Conservation (phyloP, 768 basidiomycete genomes). For the Astraeus odoratus region DNA sequence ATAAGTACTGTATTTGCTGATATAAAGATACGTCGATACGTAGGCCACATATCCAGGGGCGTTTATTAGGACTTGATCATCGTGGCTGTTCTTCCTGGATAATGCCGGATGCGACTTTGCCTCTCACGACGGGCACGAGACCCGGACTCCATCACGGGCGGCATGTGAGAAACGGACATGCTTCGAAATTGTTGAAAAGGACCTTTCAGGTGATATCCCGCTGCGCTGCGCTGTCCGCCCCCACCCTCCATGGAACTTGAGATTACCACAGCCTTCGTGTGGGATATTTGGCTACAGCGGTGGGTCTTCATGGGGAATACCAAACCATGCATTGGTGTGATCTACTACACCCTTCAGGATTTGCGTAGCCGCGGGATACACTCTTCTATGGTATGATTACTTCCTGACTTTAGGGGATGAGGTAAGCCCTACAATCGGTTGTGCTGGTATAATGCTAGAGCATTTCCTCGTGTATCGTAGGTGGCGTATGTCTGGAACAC, state of each 20-base stretch:
- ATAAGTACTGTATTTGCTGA: no score
- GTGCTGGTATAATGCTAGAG: neutral
- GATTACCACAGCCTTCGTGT: neutral
- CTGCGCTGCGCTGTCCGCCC: neutral
- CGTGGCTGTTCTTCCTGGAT: no score
- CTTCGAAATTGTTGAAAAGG: no score
- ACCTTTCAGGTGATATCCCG: no score
- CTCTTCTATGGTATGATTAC: constrained; percentile 5
- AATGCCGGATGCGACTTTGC: no score
- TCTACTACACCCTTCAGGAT: neutral
- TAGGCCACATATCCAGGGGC: no score
- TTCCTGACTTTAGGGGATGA: constrained; percentile 4
- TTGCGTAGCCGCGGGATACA: constrained; percentile 1
- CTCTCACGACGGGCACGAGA: no score
- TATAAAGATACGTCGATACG: no score
- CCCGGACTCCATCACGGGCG: no score
- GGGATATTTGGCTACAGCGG: neutral
- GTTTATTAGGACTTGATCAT: no score
- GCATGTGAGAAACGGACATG: no score
- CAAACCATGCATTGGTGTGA: neutral
- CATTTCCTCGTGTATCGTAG: neutral
- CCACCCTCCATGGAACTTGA: neutral
- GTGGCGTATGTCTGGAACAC: neutral
- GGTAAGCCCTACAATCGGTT: neutral
- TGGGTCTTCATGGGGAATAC: neutral